Conservation (phyloP, 129 eudicot species). For the Cynara cardunculus region DNA sequence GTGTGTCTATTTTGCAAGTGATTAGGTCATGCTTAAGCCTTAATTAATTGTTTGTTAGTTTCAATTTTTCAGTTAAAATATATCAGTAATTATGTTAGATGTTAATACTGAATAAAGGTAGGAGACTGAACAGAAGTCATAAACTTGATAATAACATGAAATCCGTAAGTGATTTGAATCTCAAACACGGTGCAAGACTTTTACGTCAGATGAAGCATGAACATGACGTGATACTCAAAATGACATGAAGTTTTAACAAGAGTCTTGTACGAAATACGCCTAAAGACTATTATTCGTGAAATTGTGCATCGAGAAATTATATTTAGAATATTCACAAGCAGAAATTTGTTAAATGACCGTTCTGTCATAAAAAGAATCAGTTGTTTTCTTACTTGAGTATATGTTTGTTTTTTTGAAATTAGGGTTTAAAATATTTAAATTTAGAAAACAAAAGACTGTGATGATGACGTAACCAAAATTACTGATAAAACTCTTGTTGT, state of each 20-base stretch:
- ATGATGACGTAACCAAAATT: not conserved
- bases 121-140: not conserved
- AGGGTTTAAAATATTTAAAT: not conserved
- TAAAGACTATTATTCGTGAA: not conserved
- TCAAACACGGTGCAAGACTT: not conserved
- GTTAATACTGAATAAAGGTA: no score
- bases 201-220: not conserved
- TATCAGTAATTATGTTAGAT: no score
- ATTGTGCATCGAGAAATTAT: not conserved
- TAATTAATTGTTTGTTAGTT: not conserved
- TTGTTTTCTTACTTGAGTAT: not conserved
- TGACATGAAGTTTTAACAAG: not conserved
- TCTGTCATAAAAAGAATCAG: not conserved
- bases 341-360: no score
- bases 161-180: not conserved
- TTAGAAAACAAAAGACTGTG: not conserved
- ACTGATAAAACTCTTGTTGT: not conserved
- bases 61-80: not conserved
- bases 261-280: not conserved
- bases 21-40: constrained; percentile 15
- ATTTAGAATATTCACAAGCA: not conserved
- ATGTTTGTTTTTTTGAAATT: not conserved
- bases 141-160: not conserved
- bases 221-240: not conserved
- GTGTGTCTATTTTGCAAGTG: not conserved